Conservation (phyloP, 345 rosid species). For the Lumnitzera littorea region DNA sequence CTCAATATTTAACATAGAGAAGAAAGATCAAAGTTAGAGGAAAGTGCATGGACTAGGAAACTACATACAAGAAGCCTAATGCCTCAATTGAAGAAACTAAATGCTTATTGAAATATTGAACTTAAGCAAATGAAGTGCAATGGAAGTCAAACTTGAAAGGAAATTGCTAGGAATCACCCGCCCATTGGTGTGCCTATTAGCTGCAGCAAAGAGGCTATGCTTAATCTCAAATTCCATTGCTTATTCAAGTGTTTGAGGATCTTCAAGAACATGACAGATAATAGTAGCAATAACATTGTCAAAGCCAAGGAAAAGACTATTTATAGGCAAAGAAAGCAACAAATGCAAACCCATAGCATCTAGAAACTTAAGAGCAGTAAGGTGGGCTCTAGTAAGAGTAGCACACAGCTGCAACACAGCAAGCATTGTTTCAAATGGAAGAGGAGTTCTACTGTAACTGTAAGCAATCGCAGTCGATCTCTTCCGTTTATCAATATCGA, state of each 20-base stretch:
- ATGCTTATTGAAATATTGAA: too few relatives aligned
- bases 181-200: slow-evolving; percentile 74
- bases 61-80: too few relatives aligned
- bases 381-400: slow-evolving; percentile 73
- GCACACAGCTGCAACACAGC: slow-evolving; percentile 50
- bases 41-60: too few relatives aligned
- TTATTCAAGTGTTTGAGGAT: slow-evolving; percentile 58
- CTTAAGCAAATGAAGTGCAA: too few relatives aligned
- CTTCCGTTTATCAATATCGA: too few relatives aligned
- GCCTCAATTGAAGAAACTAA: too few relatives aligned
- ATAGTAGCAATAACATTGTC: slow-evolving; percentile 41
- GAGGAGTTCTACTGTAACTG: too few relatives aligned
- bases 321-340: slow-evolving; percentile 76
- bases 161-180: slow-evolving; percentile 42
- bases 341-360: slow-evolving; percentile 74
- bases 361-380: slow-evolving; percentile 74
- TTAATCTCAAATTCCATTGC: slow-evolving; percentile 53
- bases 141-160: too few relatives aligned
- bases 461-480: too few relatives aligned
- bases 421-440: too few relatives aligned
- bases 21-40: too few relatives aligned
- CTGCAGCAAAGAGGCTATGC: slow-evolving; percentile 67
- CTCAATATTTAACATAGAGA: too few relatives aligned
- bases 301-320: slow-evolving; percentile 49
- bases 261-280: slow-evolving; percentile 84